Evolutionary conservation across 1,284 basidiomycete species (phyloP).

Genomic region (Fistulinella cinereoalba): DNA sequence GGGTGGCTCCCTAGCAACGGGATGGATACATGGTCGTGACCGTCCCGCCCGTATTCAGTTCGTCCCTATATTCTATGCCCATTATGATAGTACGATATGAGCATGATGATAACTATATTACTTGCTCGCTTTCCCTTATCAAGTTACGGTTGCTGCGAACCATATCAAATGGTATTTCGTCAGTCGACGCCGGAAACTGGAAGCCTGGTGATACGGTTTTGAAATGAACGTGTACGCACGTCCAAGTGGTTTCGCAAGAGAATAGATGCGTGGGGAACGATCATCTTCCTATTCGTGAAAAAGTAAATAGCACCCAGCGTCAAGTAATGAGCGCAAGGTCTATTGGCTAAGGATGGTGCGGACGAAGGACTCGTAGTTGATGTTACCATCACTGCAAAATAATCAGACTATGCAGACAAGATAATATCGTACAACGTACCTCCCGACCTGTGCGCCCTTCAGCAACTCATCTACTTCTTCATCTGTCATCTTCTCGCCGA

Average conservation of each 20-base stretch:
- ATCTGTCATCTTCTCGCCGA: constrained; percentile 74
- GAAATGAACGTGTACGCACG: background rate
- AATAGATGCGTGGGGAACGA: no score
- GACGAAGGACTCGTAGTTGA: constrained; percentile 85
- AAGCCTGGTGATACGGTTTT: no score
- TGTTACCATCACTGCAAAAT: constrained; percentile 79
- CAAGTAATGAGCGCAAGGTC: no score
- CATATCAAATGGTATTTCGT: no score
- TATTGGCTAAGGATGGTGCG: constrained; percentile 31
- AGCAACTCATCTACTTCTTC: constrained; percentile 98
- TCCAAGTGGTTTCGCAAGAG: background rate
- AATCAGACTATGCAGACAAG: constrained; percentile 12
- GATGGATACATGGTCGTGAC: background rate
- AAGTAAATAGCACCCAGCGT: no score
- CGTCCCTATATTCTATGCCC: no score
- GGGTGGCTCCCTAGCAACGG: constrained; percentile 10
- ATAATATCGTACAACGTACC: constrained; percentile 49
- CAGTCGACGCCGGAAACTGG: no score
- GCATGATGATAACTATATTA: no score
- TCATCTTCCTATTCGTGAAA: background rate
- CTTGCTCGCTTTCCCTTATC: no score
- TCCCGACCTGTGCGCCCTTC: constrained; percentile 88
- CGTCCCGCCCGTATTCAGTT: no score
- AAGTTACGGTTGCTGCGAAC: no score
- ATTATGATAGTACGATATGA: no score